A percentile compares a stretch with the other conserved stretches of the same genome.
Conservation (phyloP, 78 protist species). For the Speleostelium caveatum region DNA sequence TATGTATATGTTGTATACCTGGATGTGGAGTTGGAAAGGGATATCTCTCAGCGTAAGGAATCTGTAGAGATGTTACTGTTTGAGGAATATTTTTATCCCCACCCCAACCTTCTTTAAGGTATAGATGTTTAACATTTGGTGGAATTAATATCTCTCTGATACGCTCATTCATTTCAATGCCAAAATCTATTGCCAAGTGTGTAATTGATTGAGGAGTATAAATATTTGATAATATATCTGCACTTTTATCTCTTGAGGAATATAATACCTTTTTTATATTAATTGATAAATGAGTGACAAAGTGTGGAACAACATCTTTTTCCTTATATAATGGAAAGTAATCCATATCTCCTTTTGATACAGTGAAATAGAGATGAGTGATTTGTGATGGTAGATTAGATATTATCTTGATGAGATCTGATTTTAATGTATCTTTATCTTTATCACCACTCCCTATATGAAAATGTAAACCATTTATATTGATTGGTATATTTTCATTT, state of each 20-base stretch:
- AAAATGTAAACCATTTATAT: background rate
- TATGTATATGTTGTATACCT: no score
- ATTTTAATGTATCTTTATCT: background rate
- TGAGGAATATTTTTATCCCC: background rate
- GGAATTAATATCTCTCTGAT: no score
- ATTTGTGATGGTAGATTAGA: background rate
- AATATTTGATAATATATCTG: background rate
- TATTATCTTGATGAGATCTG: background rate
- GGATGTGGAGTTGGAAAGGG: no score
- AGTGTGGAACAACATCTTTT: background rate
- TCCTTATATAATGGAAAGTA: background rate
- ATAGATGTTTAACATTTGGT: background rate
- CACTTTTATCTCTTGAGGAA: no score
- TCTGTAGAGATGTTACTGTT: background rate
- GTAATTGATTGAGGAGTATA: no score
- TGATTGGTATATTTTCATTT: background rate
- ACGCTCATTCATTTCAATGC: background rate
- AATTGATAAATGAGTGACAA: background rate
- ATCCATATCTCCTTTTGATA: background rate
- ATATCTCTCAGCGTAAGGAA: background rate
- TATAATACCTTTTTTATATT: no score
- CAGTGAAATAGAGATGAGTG: background rate
- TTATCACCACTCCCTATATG: background rate
- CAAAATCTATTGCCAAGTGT: background rate
- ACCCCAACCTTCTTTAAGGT: background rate